Conservation (phyloP, 139 green algal genomes). For the Ostreobium quekettii region DNA sequence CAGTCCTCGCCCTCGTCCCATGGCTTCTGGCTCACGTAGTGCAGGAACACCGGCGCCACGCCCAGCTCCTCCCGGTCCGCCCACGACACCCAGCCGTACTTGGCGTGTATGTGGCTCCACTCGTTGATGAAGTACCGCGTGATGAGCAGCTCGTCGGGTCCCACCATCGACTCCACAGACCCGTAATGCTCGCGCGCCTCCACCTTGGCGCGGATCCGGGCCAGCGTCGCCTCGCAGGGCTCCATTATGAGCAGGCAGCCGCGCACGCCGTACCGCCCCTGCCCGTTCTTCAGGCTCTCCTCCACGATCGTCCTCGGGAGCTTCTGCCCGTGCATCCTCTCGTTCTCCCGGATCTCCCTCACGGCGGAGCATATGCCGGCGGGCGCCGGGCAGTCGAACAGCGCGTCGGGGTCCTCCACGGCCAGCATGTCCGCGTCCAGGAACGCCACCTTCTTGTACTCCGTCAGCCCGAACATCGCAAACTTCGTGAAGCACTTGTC, state of each 20-base stretch:
- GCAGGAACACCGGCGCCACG: slow-evolving; percentile 1
- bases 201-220: neutral
- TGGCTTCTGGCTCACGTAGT: slow-evolving; percentile 18
- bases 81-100: slow-evolving; percentile 18
- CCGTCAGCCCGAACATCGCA: slow-evolving; percentile 8
- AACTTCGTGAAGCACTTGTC: slow-evolving; percentile 21
- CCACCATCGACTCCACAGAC: slow-evolving; percentile 15
- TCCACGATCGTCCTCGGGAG: neutral
- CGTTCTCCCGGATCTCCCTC: neutral
- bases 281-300: slow-evolving; percentile 12
- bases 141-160: slow-evolving; percentile 14
- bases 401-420: slow-evolving; percentile 9
- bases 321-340: neutral
- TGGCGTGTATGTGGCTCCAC: slow-evolving; percentile 11
- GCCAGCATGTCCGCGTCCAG: slow-evolving; percentile 21
- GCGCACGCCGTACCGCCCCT: slow-evolving; percentile 6
- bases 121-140: neutral
- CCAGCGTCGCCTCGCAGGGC: neutral
- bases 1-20: slow-evolving; percentile 14
- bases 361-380: slow-evolving; percentile 18
- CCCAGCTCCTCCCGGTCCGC: slow-evolving; percentile 12
- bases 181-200: neutral
- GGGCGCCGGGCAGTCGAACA: slow-evolving; percentile 16
- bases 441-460: slow-evolving; percentile 14
- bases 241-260: slow-evolving; percentile 12